Percentiles rank a stretch among this genome's conserved stretches.
Conservation (phyloP, 1,284 basidiomycete species). For the Malassezia sp. region DNA sequence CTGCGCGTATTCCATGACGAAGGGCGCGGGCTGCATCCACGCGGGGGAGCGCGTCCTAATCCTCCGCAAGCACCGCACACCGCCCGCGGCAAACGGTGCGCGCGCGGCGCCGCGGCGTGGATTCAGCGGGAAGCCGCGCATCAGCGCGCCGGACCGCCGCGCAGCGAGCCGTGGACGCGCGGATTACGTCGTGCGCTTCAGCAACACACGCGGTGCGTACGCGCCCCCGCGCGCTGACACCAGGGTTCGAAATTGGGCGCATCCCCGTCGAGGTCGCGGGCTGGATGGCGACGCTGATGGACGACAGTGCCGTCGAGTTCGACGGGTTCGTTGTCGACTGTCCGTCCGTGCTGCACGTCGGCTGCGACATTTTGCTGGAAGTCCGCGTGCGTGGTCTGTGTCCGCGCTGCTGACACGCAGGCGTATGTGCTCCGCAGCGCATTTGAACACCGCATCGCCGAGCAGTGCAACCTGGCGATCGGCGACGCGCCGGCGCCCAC, state of each 20-base stretch:
- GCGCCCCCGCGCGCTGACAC: background rate
- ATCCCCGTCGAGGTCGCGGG: constrained; percentile 32
- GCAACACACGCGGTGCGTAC: constrained; percentile 32
- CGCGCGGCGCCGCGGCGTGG: constrained; percentile 11
- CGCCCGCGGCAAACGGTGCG: constrained; percentile 7
- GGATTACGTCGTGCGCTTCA: constrained; percentile 42
- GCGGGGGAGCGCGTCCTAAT: constrained; percentile 34
- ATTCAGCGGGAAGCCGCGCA: constrained; percentile 14
- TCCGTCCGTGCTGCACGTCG: constrained; percentile 26
- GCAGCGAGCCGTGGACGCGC: background rate
- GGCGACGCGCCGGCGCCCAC: background rate
- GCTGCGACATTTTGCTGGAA: constrained; percentile 39
- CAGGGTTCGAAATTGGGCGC: constrained; percentile 39
- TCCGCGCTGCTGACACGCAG: too few relatives aligned
- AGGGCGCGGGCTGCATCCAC: constrained; percentile 32
- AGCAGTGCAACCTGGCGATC: background rate
- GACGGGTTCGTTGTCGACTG: constrained; percentile 40
- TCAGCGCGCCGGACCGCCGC: constrained; percentile 22
- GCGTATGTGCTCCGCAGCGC: constrained; percentile 22
- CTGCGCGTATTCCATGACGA: constrained; percentile 39
- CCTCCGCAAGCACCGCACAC: constrained; percentile 26
- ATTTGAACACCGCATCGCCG: constrained; percentile 4
- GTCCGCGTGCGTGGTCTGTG: too few relatives aligned
- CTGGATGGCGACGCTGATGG: constrained; percentile 42
- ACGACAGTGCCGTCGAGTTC: constrained; percentile 32